Percentiles rank a stretch among this genome's conserved stretches.
Evolutionary conservation across 2,329 filamentous ascomycete genomes (phyloP).

Genomic region (Alternaria brassicae): DNA sequence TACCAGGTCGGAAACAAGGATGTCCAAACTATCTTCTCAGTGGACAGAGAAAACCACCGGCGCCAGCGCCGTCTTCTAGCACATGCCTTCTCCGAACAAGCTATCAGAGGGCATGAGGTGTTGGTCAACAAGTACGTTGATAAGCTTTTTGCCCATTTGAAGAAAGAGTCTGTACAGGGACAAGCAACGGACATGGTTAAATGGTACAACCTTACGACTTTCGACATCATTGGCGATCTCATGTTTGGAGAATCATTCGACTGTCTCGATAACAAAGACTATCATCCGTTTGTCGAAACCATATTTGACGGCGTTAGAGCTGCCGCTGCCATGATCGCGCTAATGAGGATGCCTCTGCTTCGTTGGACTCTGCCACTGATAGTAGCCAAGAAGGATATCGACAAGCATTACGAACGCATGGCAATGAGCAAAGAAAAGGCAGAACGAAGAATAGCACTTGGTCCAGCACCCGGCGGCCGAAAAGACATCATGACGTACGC

Average conservation of each 20-base stretch:
- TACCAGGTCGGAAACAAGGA: slow-evolving; percentile 3
- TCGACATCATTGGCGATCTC: slow-evolving; percentile 54
- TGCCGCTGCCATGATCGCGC: neutral
- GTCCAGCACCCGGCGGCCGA: neutral
- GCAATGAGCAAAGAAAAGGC: slow-evolving; percentile 1
- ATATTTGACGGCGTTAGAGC: slow-evolving; percentile 1
- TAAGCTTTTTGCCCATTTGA: slow-evolving; percentile 7
- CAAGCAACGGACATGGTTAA: slow-evolving; percentile 1
- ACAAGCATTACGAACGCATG: neutral
- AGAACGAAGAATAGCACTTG: neutral
- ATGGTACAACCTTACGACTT: slow-evolving; percentile 50
- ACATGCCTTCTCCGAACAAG: slow-evolving; percentile 48
- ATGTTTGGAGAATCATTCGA: slow-evolving; percentile 51
- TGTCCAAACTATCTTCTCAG: slow-evolving; percentile 11
- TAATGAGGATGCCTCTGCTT: neutral
- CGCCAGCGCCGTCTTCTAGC: slow-evolving; percentile 39
- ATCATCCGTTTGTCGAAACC: slow-evolving; percentile 43
- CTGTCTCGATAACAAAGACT: slow-evolving; percentile 39
- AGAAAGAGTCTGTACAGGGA: neutral
- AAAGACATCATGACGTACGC: slow-evolving; percentile 20
- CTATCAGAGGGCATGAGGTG: slow-evolving; percentile 45
- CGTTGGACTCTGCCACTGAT: neutral
- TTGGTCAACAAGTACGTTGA: slow-evolving; percentile 43
- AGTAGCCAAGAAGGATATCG: neutral
- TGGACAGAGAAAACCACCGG: slow-evolving; percentile 30